phyloP scores from a whole-genome alignment of 768 basidiomycete genomes.

The Kwoniella sp. region DNA sequence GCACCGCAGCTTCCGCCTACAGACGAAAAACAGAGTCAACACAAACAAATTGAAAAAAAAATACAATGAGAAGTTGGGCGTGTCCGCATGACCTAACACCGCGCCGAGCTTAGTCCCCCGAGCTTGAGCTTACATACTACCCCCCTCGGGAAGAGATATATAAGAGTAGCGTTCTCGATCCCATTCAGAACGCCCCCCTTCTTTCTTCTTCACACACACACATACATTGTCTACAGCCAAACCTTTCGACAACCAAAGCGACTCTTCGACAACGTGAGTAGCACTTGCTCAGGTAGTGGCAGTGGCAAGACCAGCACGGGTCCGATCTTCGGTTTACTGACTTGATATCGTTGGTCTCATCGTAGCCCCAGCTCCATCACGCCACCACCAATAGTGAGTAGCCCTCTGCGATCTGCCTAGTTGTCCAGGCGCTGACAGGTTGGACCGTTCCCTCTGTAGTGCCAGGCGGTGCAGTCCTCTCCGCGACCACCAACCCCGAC shows the following conservation, averaged over 20 bases:
- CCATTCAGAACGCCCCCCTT: neutral
- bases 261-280: neutral
- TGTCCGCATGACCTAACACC: neutral
- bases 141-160: neutral
- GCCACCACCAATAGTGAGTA: conserved; percentile 1
- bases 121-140: neutral
- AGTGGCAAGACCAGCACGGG: neutral
- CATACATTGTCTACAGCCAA: neutral
- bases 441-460: neutral
- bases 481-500: conserved; percentile 39
- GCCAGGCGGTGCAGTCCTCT: conserved; percentile 38
- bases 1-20: neutral
- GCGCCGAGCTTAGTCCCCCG: neutral
- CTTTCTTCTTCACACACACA: neutral
- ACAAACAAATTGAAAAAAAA: neutral
- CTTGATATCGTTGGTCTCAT: neutral
- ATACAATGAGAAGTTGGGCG: too few relatives aligned
- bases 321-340: neutral
- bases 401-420: neutral
- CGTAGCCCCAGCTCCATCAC: neutral
- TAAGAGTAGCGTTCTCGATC: neutral
- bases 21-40: neutral
- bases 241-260: neutral
- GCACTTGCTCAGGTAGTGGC: neutral
- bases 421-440: too few relatives aligned